phyloP scores from a whole-genome alignment of 2,329 filamentous ascomycete species.

The Fusarium oxysporum region DNA sequence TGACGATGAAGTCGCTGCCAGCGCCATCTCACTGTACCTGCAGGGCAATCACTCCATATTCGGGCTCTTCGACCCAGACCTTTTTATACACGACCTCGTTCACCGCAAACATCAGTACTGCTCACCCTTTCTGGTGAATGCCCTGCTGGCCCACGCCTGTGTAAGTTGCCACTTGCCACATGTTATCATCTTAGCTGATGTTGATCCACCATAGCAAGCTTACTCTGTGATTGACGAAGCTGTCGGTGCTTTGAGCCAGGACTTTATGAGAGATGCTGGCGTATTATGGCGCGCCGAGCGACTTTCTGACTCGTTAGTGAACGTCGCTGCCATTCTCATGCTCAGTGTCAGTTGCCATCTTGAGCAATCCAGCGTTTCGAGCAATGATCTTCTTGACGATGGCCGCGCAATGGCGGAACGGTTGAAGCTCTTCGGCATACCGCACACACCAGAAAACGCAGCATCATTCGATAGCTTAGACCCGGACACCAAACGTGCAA shows the following conservation, averaged over 20 bases:
- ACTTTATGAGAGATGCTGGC: constrained; percentile 21
- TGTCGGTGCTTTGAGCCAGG: constrained; percentile 5
- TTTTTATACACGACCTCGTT: constrained; percentile 50
- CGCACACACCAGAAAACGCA: constrained; percentile 19
- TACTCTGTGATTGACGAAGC: constrained; percentile 18
- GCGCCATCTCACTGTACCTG: constrained; percentile 49
- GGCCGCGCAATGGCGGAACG: constrained; percentile 20
- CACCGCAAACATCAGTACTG: constrained; percentile 42
- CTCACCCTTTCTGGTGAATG: constrained; percentile 49
- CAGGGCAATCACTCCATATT: constrained; percentile 51
- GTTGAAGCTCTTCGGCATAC: constrained; percentile 16
- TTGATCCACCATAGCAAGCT: constrained; percentile 14
- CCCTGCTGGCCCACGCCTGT: constrained; percentile 49
- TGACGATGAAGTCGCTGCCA: constrained; percentile 46
- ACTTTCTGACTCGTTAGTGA: constrained; percentile 22
- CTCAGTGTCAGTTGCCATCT: constrained; percentile 21
- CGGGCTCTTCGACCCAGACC: constrained; percentile 49
- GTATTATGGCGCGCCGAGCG: constrained; percentile 31
- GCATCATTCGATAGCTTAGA: constrained; percentile 7
- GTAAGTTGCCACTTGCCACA: constrained; percentile 39
- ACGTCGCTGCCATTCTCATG: constrained; percentile 31
- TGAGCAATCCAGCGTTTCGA: not conserved
- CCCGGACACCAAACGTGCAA: constrained; percentile 13
- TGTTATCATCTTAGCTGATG: not conserved
- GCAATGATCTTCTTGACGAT: constrained; percentile 15